A percentile compares a stretch with the other conserved stretches of the same genome.
Conservation (phyloP, 1,284 basidiomycete species). For the Ustilago crameri region DNA sequence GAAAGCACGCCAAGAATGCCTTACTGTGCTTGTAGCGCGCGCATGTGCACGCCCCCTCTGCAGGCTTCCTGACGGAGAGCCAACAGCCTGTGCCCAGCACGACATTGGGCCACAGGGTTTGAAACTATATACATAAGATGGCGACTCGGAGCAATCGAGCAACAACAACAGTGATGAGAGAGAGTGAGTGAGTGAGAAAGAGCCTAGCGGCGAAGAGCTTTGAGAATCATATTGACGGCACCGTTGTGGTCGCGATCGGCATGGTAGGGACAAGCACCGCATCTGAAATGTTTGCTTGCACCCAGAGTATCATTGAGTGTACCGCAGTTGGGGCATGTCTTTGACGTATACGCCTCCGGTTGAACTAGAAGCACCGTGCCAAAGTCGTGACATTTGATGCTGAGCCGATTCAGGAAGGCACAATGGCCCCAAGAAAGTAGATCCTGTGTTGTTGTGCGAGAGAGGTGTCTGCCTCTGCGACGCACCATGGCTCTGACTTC, state of each 20-base stretch:
- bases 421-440: background rate
- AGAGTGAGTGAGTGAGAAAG: too few species aligned
- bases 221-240: constrained; percentile 11
- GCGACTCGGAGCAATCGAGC: too few species aligned
- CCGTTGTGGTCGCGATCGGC: constrained; percentile 10
- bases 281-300: background rate
- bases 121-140: too few species aligned
- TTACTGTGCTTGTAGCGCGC: too few species aligned
- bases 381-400: constrained; percentile 5
- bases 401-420: background rate
- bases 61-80: too few species aligned
- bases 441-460: background rate
- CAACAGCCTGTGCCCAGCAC: too few species aligned
- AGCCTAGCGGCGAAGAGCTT: too few species aligned
- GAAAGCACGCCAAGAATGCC: too few species aligned
- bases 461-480: background rate
- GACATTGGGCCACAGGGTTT: too few species aligned
- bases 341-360: constrained; percentile 14
- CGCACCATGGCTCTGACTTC: background rate
- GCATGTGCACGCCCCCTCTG: too few species aligned
- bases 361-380: constrained; percentile 6
- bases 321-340: constrained; percentile 14
- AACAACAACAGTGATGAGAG: too few species aligned
- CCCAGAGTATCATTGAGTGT: constrained; percentile 4
- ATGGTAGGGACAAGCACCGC: constrained; percentile 2